Base-by-base conservation (phyloP, 139 green algal species). In the Coccomyxa sp. region DNA sequence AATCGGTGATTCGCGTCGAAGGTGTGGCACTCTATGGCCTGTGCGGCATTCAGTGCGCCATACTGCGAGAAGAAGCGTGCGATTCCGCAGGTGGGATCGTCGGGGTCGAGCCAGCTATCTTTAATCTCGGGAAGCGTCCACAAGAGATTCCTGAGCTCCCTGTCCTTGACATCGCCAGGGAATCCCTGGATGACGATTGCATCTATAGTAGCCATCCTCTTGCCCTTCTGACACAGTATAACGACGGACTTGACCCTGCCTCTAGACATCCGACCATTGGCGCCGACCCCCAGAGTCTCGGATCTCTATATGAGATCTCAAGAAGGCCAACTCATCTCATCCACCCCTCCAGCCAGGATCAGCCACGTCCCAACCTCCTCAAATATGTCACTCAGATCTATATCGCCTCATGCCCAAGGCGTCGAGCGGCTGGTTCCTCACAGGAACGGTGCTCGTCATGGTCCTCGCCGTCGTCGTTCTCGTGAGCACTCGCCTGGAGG, bases 291-390 rank as follows among this genome's bases (percentile, higher is more conserved):
- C 44, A 58, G 12, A 58, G 44, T 58, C 44, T 58, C 14, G 44
- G 44, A 58, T 58, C 44, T n/a, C n/a, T 58, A 58, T 58, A 58
- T 58, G 44, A 58, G 44, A 58, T 58, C 44, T 58, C 44, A 58
- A 58, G 44, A 58, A 58, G 44, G 44, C 44, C 12, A 58, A 27
- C 44, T 14, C 14, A 14, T 14, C 44, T 58, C 44, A 58, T 58
- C 44, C 44, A 58, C 44, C 44, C 44, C 44, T 58, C 12, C n/a
- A n/a, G n/a, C n/a, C n/a, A n/a, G n/a, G n/a, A n/a, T n/a, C n/a
- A n/a, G n/a, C n/a, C n/a, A n/a, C n/a, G n/a, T n/a, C n/a, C n/a
- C n/a, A n/a, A n/a, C n/a, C n/a, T n/a, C 10, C 44, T 58, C 12
- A 27, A 58, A 58, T 58, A 58, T 58, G 44, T 58, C 44, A 58